Conservation (phyloP, 345 rosid species). For the Kernera saxatilis region DNA sequence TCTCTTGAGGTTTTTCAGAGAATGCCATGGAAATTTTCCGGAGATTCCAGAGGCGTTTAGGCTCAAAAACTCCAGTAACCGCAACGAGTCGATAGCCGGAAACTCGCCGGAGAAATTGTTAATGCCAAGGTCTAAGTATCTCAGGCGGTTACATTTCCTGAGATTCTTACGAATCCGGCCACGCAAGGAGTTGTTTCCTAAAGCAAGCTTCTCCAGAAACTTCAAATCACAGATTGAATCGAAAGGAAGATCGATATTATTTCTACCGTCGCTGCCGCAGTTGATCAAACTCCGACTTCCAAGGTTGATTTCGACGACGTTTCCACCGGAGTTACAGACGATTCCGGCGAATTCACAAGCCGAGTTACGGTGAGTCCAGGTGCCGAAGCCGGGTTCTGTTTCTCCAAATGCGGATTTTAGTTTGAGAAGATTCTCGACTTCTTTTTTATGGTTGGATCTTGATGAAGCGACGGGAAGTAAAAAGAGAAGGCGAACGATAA, state of each 20-base stretch:
- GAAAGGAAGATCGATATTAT: conserved; percentile 57
- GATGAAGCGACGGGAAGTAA: conserved; percentile 15
- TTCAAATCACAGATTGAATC: conserved; percentile 47
- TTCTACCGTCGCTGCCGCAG: too few species aligned
- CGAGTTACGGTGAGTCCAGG: conserved; percentile 41
- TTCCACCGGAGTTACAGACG: conserved; percentile 38
- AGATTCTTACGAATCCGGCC: conserved; percentile 39
- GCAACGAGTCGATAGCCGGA: conserved; percentile 51
- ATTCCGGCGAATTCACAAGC: conserved; percentile 54
- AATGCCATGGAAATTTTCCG: conserved; percentile 67
- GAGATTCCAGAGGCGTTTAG: conserved; percentile 63
- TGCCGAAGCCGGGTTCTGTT: conserved; percentile 37
- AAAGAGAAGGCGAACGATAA: conserved; percentile 13
- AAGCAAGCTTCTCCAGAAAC: conserved; percentile 44
- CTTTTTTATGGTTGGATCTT: conserved; percentile 26
- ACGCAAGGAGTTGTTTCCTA: conserved; percentile 45
- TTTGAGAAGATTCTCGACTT: conserved; percentile 37
- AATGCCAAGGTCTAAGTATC: conserved; percentile 50
- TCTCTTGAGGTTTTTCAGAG: conserved; percentile 43
- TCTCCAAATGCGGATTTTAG: conserved; percentile 41
- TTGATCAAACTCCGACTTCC: conserved; percentile 39
- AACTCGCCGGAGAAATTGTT: conserved; percentile 59
- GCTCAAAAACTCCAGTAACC: conserved; percentile 39
- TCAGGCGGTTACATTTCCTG: conserved; percentile 43
- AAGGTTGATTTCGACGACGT: conserved; percentile 58